Evolutionary conservation across 2,329 filamentous ascomycete genomes (phyloP).

Genomic region (Claviceps arundinis): DNA sequence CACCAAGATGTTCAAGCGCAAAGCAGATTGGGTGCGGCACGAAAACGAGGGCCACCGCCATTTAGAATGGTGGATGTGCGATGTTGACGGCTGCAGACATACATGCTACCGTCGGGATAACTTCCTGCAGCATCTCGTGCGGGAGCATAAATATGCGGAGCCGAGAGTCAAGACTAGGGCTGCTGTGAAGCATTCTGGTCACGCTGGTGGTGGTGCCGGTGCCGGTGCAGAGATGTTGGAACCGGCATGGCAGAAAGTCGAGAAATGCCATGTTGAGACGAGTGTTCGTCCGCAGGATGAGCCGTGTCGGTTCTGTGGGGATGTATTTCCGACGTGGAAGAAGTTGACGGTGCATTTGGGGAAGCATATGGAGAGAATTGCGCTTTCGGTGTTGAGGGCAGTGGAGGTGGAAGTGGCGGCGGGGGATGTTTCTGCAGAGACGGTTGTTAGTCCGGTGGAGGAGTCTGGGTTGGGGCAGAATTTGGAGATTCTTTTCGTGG

Average conservation of each 20-base stretch:
- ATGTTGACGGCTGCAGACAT: constrained; percentile 67
- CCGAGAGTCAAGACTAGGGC: constrained; percentile 67
- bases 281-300: constrained; percentile 54
- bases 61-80: constrained; percentile 82
- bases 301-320: constrained; percentile 77
- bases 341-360: constrained; percentile 87
- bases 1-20: constrained; percentile 85
- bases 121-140: constrained; percentile 81
- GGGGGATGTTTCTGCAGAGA: constrained; percentile 41
- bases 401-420: constrained; percentile 35
- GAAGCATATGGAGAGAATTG: constrained; percentile 88
- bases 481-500: too few relatives aligned
- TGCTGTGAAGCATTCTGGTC: constrained; percentile 44
- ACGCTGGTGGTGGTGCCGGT: constrained; percentile 17
- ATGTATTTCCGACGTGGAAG: constrained; percentile 73
- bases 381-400: constrained; percentile 60
- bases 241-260: constrained; percentile 63
- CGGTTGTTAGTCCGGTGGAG: constrained; percentile 54
- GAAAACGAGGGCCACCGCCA: constrained; percentile 87
- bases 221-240: constrained; percentile 25
- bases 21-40: constrained; percentile 90
- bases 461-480: constrained; percentile 32
- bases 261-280: constrained; percentile 63
- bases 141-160: constrained; percentile 77
- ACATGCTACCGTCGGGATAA: constrained; percentile 82